These are phyloP conservation scores for Petasospora fabianii DNA, from an alignment of 1,139 yeast species.

Conservation along the genomic window DNA sequence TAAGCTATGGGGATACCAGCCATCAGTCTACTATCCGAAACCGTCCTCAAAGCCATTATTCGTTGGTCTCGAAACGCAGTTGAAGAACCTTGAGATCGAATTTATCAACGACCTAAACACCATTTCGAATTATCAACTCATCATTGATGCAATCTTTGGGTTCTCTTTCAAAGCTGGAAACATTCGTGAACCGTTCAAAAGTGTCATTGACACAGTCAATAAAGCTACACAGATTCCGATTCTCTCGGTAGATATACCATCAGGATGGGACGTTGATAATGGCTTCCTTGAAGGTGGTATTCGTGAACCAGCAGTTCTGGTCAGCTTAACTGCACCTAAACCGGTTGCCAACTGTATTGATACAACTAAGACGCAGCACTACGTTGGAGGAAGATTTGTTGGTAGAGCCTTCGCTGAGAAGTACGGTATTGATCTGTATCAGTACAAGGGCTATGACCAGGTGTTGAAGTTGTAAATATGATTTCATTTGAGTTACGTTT, in stretches of 20 bases:
- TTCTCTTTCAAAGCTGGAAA: conserved; percentile 85
- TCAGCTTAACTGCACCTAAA: conserved; percentile 91
- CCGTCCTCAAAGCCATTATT: conserved; percentile 43
- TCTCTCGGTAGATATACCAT: conserved; percentile 85
- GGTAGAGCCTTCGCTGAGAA: conserved; percentile 60
- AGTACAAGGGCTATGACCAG: conserved; percentile 52
- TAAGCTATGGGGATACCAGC: conserved; percentile 72
- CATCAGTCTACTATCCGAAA: conserved; percentile 67
- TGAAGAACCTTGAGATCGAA: conserved; percentile 49
- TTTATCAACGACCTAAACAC: conserved; percentile 33
- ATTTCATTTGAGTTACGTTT: background rate
- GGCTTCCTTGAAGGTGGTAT: conserved; percentile 60
- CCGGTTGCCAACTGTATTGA: conserved; percentile 63
- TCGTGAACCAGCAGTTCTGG: conserved; percentile 58
- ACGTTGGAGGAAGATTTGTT: conserved; percentile 87
- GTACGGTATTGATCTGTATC: conserved; percentile 63
- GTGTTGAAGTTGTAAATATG: conserved; percentile 26
- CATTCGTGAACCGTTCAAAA: conserved; percentile 71
- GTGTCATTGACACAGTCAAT: conserved; percentile 48
- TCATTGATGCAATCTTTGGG: conserved; percentile 82
- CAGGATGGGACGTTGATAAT: conserved; percentile 93
- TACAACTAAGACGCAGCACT: conserved; percentile 44
- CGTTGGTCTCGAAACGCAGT: conserved; percentile 50
- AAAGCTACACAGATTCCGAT: conserved; percentile 45
- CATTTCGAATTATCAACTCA: conserved; percentile 16